Base-by-base conservation (phyloP, 2,329 filamentous ascomycete species). In the Onygenales sp. region DNA sequence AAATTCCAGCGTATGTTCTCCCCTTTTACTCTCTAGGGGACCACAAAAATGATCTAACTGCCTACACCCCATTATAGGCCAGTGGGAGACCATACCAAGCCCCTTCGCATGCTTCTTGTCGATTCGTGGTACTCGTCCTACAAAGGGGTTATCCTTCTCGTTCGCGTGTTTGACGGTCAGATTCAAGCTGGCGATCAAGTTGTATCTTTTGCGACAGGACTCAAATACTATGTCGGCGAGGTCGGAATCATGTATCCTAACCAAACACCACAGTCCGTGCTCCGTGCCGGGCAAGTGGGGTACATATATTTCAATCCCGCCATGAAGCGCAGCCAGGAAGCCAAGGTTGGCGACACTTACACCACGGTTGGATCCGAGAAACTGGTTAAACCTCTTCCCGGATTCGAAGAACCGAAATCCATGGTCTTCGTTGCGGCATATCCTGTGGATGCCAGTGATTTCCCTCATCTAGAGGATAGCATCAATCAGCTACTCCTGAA, bases 381-480 rank as follows among this genome's bases (percentile, higher is more conserved):
- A 55, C 64, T 78, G 0, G 90, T 98, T 2, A 79, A 91, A 67
- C 84, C 88, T 10, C 85, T 91, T 52, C 89, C 90, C 0, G 93
- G 92, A 2, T 98, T 98, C 57, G 92, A 95, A 66, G 93, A 98
- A 69, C 92, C 93, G 1, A 95, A 98, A 69, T 87, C 91, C 5
- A 98, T 98, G 93, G 93, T 98, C 4, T 98, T 98, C 61, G 93
- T 98, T 3, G 91, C 92, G 0, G 93, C 93, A 0, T 98, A 95
- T 63, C 93, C 93, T 0, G 90, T 91, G 0, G 91, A 98, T 64
- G 90, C 95, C 61, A 78, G 84, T 61, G 89, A 95, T 68, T 92
- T 95, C 65, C 80, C 82, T 43, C 87, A 90, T 64, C 75, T 98
- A 3, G 89, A 94, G 58, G 92, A 97, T 68, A 95, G 90, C 68